Evolutionary conservation across 768 basidiomycete genomes (phyloP).

Genomic region (Xerocomus spinulosus): DNA sequence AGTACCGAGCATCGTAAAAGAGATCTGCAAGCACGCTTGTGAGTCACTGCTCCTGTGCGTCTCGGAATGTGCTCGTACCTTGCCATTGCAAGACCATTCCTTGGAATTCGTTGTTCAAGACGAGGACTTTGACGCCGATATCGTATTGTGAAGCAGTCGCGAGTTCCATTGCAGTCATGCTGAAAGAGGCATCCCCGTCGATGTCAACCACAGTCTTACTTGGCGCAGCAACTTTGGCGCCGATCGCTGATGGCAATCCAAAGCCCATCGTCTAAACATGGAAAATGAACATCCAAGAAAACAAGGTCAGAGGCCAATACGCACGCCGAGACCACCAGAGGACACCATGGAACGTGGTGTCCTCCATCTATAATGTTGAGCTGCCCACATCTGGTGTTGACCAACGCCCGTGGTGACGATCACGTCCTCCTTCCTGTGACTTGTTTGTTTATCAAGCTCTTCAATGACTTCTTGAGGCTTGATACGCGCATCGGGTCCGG

Average conservation of each 20-base stretch:
- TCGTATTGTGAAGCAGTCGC: conserved; percentile 86
- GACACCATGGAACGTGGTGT: conserved; percentile 85
- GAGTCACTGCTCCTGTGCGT: not conserved
- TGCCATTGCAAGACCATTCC: conserved; percentile 99
- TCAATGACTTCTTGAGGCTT: conserved; percentile 98
- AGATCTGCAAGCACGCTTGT: conserved; percentile 49
- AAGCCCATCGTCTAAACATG: conserved; percentile 89
- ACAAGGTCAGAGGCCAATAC: conserved; percentile 29
- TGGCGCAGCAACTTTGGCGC: conserved; percentile 94
- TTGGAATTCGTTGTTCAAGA: conserved; percentile 96
- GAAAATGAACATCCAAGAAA: not conserved
- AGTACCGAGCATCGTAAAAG: conserved; percentile 96
- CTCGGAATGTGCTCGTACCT: conserved; percentile 44
- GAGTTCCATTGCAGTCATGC: conserved; percentile 99
- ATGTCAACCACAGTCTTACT: conserved; percentile 93
- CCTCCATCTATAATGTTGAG: conserved; percentile 89
- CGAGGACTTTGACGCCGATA: conserved; percentile 92
- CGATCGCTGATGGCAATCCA: conserved; percentile 90
- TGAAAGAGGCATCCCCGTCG: conserved; percentile 97
- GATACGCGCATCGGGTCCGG: conserved; percentile 56
- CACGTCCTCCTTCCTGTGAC: conserved; percentile 78
- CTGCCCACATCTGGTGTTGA: conserved; percentile 99
- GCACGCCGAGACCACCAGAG: conserved; percentile 89
- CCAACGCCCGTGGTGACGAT: conserved; percentile 93
- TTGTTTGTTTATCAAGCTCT: conserved; percentile 81